Conservation (phyloP, 2,329 filamentous ascomycete species). For the Thelonectria discophora region DNA sequence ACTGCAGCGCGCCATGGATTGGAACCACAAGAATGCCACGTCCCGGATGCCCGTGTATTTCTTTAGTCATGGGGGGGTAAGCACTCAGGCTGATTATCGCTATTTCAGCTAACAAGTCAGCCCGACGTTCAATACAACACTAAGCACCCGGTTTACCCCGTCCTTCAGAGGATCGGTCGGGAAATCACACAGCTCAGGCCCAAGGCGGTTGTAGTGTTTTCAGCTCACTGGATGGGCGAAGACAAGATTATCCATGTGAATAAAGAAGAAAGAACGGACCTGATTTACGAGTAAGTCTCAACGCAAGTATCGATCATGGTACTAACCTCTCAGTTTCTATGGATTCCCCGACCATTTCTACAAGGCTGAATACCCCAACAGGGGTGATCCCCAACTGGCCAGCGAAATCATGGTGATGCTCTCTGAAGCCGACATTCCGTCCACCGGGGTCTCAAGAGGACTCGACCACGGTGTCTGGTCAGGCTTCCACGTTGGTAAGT, state of each 20-base stretch:
- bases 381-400: slow-evolving; percentile 68
- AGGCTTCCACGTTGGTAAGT: slow-evolving; percentile 62
- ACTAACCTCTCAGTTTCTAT: slow-evolving; percentile 63
- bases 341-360: slow-evolving; percentile 77
- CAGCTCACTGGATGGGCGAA: slow-evolving; percentile 77
- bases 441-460: slow-evolving; percentile 68
- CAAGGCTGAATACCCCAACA: slow-evolving; percentile 71
- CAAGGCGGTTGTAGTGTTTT: slow-evolving; percentile 78
- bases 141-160: slow-evolving; percentile 71
- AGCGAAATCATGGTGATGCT: slow-evolving; percentile 65
- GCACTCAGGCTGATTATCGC: slow-evolving; percentile 26
- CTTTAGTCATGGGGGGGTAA: slow-evolving; percentile 60
- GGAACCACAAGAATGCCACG: slow-evolving; percentile 26
- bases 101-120: slow-evolving; percentile 35
- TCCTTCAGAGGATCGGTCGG: slow-evolving; percentile 70
- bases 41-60: slow-evolving; percentile 56
- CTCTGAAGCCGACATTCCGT: slow-evolving; percentile 64
- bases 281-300: slow-evolving; percentile 71
- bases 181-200: slow-evolving; percentile 79
- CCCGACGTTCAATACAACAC: slow-evolving; percentile 75
- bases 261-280: slow-evolving; percentile 67
- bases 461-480: slow-evolving; percentile 81
- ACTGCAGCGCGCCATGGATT: slow-evolving; percentile 35
- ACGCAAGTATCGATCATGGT: no score
- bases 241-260: slow-evolving; percentile 70